Conservation (phyloP, 208 protist species). For the Acanthamoeba sp. region DNA sequence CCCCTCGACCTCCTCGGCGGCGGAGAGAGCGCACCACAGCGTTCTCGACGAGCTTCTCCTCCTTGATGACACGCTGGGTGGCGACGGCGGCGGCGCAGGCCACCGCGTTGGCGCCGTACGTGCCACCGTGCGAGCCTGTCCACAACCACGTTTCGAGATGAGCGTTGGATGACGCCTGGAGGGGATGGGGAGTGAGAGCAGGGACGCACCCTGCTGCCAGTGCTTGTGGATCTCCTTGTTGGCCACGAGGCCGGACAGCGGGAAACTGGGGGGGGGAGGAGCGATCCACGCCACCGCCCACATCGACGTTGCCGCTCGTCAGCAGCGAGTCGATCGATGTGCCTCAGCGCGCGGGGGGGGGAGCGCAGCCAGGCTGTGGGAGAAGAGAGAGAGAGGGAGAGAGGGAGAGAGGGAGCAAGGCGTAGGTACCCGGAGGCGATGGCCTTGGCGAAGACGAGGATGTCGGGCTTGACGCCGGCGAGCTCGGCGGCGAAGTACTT, state of each 20-base stretch:
- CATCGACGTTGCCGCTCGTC: too few species aligned
- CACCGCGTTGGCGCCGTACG: constrained; percentile 87
- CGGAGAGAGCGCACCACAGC: neutral
- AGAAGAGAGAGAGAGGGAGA: neutral
- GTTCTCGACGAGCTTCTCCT: constrained; percentile 86
- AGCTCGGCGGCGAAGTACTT: constrained; percentile 84
- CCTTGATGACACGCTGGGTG: constrained; percentile 84
- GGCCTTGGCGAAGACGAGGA: constrained; percentile 73
- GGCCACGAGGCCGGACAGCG: constrained; percentile 48
- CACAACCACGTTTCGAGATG: too few species aligned
- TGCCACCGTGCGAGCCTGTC: constrained; percentile 81
- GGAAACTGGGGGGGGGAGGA: neutral
- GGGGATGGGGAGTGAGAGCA: too few species aligned
- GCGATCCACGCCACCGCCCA: neutral
- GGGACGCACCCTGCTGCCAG: constrained; percentile 3
- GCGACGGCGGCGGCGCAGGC: constrained; percentile 86
- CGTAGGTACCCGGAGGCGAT: constrained; percentile 58
- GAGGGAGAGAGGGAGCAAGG: neutral
- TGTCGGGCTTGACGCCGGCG: constrained; percentile 81
- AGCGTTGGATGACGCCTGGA: too few species aligned
- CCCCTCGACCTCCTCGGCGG: too few species aligned
- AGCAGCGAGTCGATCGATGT: too few species aligned
- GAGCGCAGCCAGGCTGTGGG: too few species aligned
- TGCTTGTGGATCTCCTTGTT: constrained; percentile 64
- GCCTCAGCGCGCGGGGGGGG: too few species aligned